phyloP scores from a whole-genome alignment of 768 basidiomycete genomes.

The Russula abietina region DNA sequence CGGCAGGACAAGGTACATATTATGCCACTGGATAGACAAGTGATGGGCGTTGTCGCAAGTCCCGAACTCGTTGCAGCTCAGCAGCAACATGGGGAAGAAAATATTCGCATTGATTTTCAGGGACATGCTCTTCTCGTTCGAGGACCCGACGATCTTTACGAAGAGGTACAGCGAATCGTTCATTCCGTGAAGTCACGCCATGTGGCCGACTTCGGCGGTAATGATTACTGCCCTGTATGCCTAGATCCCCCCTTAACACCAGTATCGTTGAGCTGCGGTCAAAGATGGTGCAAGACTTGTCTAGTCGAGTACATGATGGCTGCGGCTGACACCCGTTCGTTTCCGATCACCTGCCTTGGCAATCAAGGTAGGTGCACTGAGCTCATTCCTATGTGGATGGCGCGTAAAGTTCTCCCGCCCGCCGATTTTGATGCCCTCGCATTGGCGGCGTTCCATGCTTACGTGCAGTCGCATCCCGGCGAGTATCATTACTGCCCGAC shows the following conservation, averaged over 20 bases:
- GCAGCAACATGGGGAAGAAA: slow-evolving; percentile 49
- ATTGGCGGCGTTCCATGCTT: slow-evolving; percentile 52
- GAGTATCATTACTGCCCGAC: slow-evolving; percentile 75
- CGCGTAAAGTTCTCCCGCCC: slow-evolving; percentile 45
- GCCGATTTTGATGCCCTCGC: slow-evolving; percentile 51
- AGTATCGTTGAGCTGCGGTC: slow-evolving; percentile 54
- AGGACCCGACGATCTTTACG: slow-evolving; percentile 45
- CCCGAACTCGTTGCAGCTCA: slow-evolving; percentile 43
- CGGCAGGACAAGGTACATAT: slow-evolving; percentile 37
- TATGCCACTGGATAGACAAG: slow-evolving; percentile 43
- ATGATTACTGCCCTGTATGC: slow-evolving; percentile 59
- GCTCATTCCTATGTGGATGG: slow-evolving; percentile 48
- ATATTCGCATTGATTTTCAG: slow-evolving; percentile 44
- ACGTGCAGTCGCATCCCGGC: slow-evolving; percentile 52
- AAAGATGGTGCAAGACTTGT: slow-evolving; percentile 63
- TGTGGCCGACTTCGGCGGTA: slow-evolving; percentile 11
- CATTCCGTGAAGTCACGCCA: slow-evolving; percentile 31
- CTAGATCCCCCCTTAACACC: slow-evolving; percentile 50
- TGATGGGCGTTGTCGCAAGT: slow-evolving; percentile 43
- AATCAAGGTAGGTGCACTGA: slow-evolving; percentile 52
- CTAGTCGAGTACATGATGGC: slow-evolving; percentile 52
- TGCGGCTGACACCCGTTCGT: slow-evolving; percentile 49
- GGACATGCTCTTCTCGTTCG: slow-evolving; percentile 45
- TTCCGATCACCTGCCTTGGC: slow-evolving; percentile 72
- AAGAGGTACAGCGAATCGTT: slow-evolving; percentile 40